These are phyloP conservation scores for Mycena amicta DNA, from an alignment of 768 basidiomycete species.

Conservation along the genomic window DNA sequence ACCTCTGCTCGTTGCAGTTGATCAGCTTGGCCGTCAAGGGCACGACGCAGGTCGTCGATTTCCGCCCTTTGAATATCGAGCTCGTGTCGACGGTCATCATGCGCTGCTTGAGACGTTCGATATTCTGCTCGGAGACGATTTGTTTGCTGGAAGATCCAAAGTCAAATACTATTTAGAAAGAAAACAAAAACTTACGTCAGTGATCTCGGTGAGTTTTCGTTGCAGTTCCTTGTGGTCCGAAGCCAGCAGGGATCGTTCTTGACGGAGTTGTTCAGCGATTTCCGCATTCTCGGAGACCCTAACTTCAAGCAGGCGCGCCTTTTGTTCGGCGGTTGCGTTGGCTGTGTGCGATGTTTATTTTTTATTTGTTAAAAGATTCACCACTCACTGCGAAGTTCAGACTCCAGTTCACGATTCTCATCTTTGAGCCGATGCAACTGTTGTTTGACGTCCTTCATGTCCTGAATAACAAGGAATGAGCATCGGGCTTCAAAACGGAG, in stretches of 20 bases:
- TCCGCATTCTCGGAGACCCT: conserved; percentile 70
- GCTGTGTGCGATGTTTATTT: too few species aligned
- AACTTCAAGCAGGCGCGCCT: conserved; percentile 65
- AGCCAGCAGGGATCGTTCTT: conserved; percentile 72
- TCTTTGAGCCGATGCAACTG: conserved; percentile 72
- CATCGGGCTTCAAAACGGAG: not conserved
- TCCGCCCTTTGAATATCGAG: conserved; percentile 73
- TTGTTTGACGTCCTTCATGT: conserved; percentile 75
- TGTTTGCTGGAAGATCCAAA: conserved; percentile 44
- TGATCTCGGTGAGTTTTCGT: conserved; percentile 61
- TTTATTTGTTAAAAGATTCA: too few species aligned
- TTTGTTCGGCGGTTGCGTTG: conserved; percentile 72
- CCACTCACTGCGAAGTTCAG: conserved; percentile 66
- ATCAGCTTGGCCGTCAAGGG: conserved; percentile 59
- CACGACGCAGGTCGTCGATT: conserved; percentile 74
- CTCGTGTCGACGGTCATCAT: conserved; percentile 72
- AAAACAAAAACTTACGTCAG: conserved; percentile 53
- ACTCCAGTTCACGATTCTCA: conserved; percentile 73
- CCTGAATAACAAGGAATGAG: conserved; percentile 43
- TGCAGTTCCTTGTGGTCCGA: conserved; percentile 76
- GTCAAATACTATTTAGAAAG: not conserved
- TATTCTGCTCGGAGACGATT: conserved; percentile 67
- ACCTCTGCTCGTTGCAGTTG: conserved; percentile 65
- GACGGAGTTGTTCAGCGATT: conserved; percentile 73
- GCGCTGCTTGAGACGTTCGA: conserved; percentile 60